Evolutionary conservation across 2,329 filamentous ascomycete genomes (phyloP).

Genomic region (Rutstroemia sydowiana): DNA sequence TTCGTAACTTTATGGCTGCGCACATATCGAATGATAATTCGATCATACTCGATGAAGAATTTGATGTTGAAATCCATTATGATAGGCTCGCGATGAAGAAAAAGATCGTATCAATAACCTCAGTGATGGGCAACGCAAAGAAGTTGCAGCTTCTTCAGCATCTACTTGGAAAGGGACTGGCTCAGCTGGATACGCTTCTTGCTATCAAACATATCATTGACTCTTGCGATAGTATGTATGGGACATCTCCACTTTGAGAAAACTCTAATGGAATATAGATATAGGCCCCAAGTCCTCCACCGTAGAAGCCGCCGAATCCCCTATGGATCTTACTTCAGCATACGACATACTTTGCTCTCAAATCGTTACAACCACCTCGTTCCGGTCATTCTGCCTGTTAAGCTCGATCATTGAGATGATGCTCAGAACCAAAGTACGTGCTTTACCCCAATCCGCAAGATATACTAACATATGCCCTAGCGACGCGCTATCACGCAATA

Average conservation of each 20-base stretch:
- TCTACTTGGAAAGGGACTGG: constrained; percentile 14
- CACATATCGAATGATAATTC: constrained; percentile 6
- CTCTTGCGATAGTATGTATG: constrained; percentile 23
- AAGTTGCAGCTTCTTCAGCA: constrained; percentile 21
- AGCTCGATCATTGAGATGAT: constrained; percentile 28
- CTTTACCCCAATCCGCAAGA: not conserved
- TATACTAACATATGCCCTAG: constrained; percentile 13
- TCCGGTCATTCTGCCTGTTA: constrained; percentile 26
- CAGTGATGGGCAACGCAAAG: constrained; percentile 14
- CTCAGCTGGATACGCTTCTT: constrained; percentile 22
- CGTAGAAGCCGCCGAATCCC: constrained; percentile 1
- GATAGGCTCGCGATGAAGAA: constrained; percentile 19
- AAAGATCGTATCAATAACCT: constrained; percentile 10
- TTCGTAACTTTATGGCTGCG: constrained; percentile 20
- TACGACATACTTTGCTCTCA: constrained; percentile 23
- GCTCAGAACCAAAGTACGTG: constrained; percentile 27
- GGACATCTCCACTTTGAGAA: not conserved
- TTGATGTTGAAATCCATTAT: constrained; percentile 15
- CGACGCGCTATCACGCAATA: constrained; percentile 27
- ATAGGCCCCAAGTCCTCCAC: constrained; percentile 11
- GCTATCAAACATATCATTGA: constrained; percentile 21
- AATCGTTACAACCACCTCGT: constrained; percentile 17
- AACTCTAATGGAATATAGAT: constrained; percentile 14
- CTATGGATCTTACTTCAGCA: constrained; percentile 20
- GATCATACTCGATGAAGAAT: not conserved